Conservation (phyloP, 2,329 filamentous ascomycete genomes). For the Botrytis squamosa region DNA sequence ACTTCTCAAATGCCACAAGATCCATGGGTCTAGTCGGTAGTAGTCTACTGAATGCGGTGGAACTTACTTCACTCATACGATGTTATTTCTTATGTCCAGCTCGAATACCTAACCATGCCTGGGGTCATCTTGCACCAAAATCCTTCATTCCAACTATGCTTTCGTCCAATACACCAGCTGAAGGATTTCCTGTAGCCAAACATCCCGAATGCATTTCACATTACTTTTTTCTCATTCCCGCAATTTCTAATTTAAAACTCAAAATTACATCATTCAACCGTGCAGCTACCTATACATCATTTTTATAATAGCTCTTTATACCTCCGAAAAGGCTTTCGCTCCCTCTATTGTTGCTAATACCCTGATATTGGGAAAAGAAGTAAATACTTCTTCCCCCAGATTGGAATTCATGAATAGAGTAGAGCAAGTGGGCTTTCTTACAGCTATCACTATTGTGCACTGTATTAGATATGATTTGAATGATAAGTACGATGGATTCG, state of each 20-base stretch:
- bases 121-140: background rate
- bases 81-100: background rate
- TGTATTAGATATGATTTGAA: background rate
- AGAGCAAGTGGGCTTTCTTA: background rate
- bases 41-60: background rate
- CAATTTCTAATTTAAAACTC: background rate
- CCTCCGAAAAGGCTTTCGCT: background rate
- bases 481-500: accelerated
- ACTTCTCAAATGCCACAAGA: background rate
- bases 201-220: background rate
- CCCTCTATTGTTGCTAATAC: background rate
- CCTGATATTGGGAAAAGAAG: background rate
- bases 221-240: background rate
- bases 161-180: background rate
- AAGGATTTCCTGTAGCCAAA: background rate
- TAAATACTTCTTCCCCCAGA: background rate
- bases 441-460: accelerated
- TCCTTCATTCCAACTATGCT: background rate
- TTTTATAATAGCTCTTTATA: accelerated
- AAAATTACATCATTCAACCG: background rate
- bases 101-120: background rate
- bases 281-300: background rate
- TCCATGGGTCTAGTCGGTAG: background rate
- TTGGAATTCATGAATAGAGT: background rate
- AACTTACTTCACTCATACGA: background rate